Base-by-base conservation (phyloP, 2,329 filamentous ascomycete species). In the Calonectria naviculata region DNA sequence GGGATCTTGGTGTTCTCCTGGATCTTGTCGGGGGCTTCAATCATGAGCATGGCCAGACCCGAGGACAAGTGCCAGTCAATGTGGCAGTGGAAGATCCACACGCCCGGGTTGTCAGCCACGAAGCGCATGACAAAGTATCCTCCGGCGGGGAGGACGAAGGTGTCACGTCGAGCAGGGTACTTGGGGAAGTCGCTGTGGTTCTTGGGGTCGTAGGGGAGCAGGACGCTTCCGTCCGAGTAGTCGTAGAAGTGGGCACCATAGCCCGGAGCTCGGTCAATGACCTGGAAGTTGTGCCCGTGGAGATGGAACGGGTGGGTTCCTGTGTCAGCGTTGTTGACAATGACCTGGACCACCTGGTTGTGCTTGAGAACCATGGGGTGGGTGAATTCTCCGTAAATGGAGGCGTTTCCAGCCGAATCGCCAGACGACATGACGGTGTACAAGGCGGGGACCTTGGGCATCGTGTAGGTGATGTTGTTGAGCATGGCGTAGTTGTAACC, bases 41-140 rank as follows among this genome's bases (percentile, higher is more conserved):
- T 81, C 73, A 94, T 88, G 2, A 90, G 91, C 42, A 91, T 88
- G 6, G 90, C 85, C 3, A 94, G 86, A 21, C 93, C 93, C 2
- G 90, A 90, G 5, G 88, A 83, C 68, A 94, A 85, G 80, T 95
- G 93, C 93, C 93, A 96, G 79, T 94, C 93, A 67, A 95, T 92
- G 80, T 96, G 94, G 81, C 93, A 95, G 82, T 95, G 93, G 85
- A 95, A 93, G 3, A 93, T 82, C 91, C 91, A 93, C 47, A 93
- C 84, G 21, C 89, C 92, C 7, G 92, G 90, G 75, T 94, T 94
- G 78, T 93, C 87, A 2, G 92, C 90, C 66, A 85, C 84, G 83
- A 93, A 93, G 41, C 91, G 87, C 44, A 96, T 79, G 24, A 95
- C 89, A 34, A 93, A 88, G 81, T 93, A 91, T 0, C 93, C 93